Base-by-base conservation (phyloP, 2,329 filamentous ascomycete species). In the Ophiostoma pallidulum region DNA sequence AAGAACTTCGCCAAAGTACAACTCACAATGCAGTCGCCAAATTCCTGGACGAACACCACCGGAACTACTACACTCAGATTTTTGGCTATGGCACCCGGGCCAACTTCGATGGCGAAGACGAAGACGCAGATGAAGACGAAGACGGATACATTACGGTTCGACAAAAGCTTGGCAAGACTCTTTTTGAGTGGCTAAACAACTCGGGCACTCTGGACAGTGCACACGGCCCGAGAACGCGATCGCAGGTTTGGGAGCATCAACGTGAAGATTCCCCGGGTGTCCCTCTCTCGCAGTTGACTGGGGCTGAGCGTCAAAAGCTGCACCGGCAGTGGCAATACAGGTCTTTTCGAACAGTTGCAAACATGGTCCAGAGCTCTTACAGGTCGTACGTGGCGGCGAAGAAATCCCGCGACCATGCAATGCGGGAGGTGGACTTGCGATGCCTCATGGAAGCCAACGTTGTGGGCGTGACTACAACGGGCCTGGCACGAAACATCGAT, bases 401-500 rank as follows among this genome's bases (percentile, higher is more conserved):
- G 49, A 16, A 20, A 19, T 14, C 2, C 16, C 46, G 19, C 22
- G 22, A 58, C 18, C 45, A 45, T 1, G 54, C 62, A 0, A 41
- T 51, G 9, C 53, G 59, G 1, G 64, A 69, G 4, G 56, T 67
- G 1, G 60, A 68, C 29, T 53, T 63, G 2, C 64, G 67, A 6
- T 63, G 61, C 20, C 60, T 73, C 1, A 50, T 59, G 2, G 19
- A 60, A 13, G 67, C 69, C 1, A 56, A 70, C 5, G 65, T 83
- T 4, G 69, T 83, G 37, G 78, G 78, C 0, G 62, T 79, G 2
- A 83, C 78, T 0, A 82, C 79, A 0, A 76, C 73, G 0, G 77
- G 77, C 0, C 62, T 82, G 2, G 78, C 79, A 0, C 62, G 64
- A 18, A 71, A 75, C 14, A 59, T 78, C 0, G 60, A 66, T 0